Evolutionary conservation across 768 basidiomycete species (phyloP), one percentile per base, ranked within the genome.

Genomic region (Boletus patriciae): DNA sequence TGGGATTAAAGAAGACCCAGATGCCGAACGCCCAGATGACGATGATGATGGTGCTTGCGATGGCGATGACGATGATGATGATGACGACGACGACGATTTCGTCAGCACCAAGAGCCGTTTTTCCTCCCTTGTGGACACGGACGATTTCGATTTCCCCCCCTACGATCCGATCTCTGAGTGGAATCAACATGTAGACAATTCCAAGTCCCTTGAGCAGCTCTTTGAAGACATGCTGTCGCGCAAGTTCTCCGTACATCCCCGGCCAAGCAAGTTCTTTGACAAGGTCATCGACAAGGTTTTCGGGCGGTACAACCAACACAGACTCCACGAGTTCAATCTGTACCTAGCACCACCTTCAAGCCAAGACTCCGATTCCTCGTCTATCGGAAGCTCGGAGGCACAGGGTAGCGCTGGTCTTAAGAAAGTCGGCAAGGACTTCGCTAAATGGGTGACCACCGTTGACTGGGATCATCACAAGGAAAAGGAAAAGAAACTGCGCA

Each of bases 221-320:
- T 90, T 87, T 66, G 73, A 78, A 57, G 72, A 77, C 23, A 87
- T 89, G 86, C 74, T 91, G 19, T 65, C 65, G 10, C 62, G 68
- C 60, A 79, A 79, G 63, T 84, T 77, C 57, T 76, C 76, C 25
- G 73, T 90, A 42, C 75, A 83, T 55, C 77, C 79, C 1, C 78
- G 76, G 1, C 84, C 85, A 4, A 73, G 80, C 36, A 72, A 80
- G 43, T 78, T 82, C 63, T 58, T 88, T n/a, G 57, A 74, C 12
- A 72, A 76, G 12, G 52, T 77, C 47, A 62, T 88, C 45, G 69
- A 75, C 53, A 63, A 71, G 15, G 72, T 80, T 3, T 90, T 89
- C 67, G 85, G 84, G 12, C 66, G 74, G 11, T 74, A 75, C 6
- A 73, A 78, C 23, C 73, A 75, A 23, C 65, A 67, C 52, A 80